These are phyloP conservation scores for Monosporascus sp. DNA, from an alignment of 2,329 filamentous ascomycete species.

Conservation along the genomic window DNA sequence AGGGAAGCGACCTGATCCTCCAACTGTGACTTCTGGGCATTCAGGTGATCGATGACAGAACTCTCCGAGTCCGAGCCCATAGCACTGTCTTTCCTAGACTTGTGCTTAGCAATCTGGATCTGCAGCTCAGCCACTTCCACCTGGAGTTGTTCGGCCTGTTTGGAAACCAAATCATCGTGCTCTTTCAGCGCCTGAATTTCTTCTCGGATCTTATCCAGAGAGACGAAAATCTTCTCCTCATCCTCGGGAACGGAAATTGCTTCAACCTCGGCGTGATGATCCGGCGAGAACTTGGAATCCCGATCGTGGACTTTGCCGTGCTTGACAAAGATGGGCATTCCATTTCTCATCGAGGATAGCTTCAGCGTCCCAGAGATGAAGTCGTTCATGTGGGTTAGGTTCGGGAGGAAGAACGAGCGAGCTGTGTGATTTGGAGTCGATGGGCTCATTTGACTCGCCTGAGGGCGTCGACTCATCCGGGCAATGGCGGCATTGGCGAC, in stretches of 20 bases:
- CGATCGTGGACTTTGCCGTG: conserved; percentile 46
- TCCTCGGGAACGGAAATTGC: conserved; percentile 46
- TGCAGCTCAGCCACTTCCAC: conserved; percentile 47
- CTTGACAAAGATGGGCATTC: conserved; percentile 52
- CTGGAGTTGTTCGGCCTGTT: conserved; percentile 49
- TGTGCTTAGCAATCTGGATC: conserved; percentile 40
- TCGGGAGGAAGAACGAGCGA: conserved; percentile 51
- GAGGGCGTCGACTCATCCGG: conserved; percentile 13
- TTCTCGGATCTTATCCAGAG: conserved; percentile 57
- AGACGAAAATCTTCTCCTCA: conserved; percentile 55
- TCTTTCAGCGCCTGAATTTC: conserved; percentile 52
- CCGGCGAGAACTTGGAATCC: conserved; percentile 27
- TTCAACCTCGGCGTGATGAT: conserved; percentile 45
- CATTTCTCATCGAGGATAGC: conserved; percentile 48
- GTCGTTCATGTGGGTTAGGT: conserved; percentile 51
- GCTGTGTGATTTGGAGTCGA: conserved; percentile 36
- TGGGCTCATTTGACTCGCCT: conserved; percentile 11
- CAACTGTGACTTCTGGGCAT: conserved; percentile 54
- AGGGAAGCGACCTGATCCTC: conserved; percentile 56
- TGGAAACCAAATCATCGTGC: conserved; percentile 51
- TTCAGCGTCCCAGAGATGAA: conserved; percentile 51
- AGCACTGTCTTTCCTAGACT: conserved; percentile 38
- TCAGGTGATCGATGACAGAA: conserved; percentile 38
- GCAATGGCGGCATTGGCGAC: conserved; percentile 11
- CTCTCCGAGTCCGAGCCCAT: conserved; percentile 39